Base-by-base conservation (phyloP, 495 filamentous ascomycete genomes). In the Elasticomyces elasticus region DNA sequence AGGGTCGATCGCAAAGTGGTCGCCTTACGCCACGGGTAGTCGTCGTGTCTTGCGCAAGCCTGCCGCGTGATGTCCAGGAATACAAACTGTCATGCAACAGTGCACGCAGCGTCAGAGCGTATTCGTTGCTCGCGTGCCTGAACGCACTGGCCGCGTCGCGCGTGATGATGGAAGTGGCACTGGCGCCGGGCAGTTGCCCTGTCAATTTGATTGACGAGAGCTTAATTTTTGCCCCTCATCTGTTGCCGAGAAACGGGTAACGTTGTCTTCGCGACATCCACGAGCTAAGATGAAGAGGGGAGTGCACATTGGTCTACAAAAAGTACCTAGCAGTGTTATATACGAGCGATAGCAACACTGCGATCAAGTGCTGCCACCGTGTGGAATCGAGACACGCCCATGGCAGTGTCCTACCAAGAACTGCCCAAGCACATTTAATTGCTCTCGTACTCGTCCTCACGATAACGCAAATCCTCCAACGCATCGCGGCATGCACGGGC, bases 401-500 rank as follows among this genome's bases (percentile, higher is more conserved):
- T n/a, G n/a, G 30, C 15, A 33, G 30, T 33, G 30, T 33, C 30
- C 15, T 33, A 33, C 30, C 30, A 15, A 33, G 30, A 33, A 7
- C 30, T 15, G 30, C 30, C 30, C 15, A 33, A 7, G 30, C 30
- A 33, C 30, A 7, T 33, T 33, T 33, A 33, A 33, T 15, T 15
- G 30, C 30, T 33, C 30, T 48, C 23, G n/a, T 48, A 17, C 15
- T 48, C 23, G 23, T 25, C 45, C n/a, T 48, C 23, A 28, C 28
- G 15, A 26, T 48, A 23, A 22, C 22, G 23, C 13, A 48, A 26
- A n/a, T 26, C 27, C n/a, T 20, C 15, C 15, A 48, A 28, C 15
- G 45, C 45, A 20, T 20, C 45, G 45, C 28, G 23, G 45, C 45
- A 48, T 48, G 22, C 45, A 25, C 22, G 22, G 15, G 45, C 45